Evolutionary conservation across 495 filamentous ascomycete genomes (phyloP).

Genomic region (Penicillium soppii): DNA sequence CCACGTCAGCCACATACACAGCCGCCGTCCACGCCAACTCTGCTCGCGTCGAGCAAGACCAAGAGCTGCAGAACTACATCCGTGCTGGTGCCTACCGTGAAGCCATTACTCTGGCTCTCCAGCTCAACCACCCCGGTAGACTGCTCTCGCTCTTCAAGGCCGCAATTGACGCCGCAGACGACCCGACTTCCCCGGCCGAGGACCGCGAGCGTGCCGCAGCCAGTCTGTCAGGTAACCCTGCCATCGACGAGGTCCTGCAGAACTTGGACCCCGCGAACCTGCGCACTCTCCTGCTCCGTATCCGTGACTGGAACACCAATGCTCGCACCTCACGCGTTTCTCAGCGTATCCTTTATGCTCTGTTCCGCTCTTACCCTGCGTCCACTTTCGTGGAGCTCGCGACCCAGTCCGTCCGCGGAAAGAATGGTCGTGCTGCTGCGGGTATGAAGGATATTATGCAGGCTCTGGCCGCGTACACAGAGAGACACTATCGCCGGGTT

Average conservation of each 20-base stretch:
- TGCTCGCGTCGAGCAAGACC: constrained; percentile 85
- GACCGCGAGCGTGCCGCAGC: constrained; percentile 26
- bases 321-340: constrained; percentile 81
- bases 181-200: constrained; percentile 25
- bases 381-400: constrained; percentile 66
- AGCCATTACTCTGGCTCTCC: constrained; percentile 86
- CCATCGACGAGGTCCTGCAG: constrained; percentile 81
- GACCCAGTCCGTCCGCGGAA: constrained; percentile 37
- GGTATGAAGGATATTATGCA: constrained; percentile 79
- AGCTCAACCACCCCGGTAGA: constrained; percentile 87
- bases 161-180: constrained; percentile 64
- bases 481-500: constrained; percentile 83
- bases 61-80: constrained; percentile 88
- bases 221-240: constrained; percentile 65
- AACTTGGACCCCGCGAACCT: constrained; percentile 81
- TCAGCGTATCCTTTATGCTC: constrained; percentile 76
- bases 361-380: constrained; percentile 77
- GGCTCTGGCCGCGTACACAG: constrained; percentile 81
- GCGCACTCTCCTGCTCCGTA: constrained; percentile 68
- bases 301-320: constrained; percentile 97
- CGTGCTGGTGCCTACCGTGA: constrained; percentile 81
- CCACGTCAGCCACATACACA: constrained; percentile 73
- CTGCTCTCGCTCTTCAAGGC: constrained; percentile 79
- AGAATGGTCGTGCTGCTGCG: constrained; percentile 48
- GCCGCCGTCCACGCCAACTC: constrained; percentile 67